phyloP scores from a whole-genome alignment of 2,329 filamentous ascomycete species.

The Hypoxylon sp. region DNA sequence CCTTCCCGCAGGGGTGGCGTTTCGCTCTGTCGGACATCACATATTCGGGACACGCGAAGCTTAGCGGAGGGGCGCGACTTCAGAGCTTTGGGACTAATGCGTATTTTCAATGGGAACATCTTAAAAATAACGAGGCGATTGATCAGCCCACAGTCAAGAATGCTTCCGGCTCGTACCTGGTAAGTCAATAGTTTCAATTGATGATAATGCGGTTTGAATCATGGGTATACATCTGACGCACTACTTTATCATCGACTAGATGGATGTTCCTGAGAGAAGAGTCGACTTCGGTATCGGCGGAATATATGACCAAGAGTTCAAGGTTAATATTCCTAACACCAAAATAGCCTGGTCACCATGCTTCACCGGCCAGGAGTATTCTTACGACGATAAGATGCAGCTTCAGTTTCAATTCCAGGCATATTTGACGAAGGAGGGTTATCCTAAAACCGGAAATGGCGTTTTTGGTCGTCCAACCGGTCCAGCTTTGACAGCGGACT shows the following conservation, averaged over 20 bases:
- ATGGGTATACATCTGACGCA: neutral
- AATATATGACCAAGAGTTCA: conserved; percentile 38
- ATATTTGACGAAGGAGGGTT: conserved; percentile 40
- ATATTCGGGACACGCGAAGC: conserved; percentile 39
- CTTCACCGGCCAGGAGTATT: conserved; percentile 41
- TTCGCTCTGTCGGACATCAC: conserved; percentile 37
- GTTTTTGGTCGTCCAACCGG: conserved; percentile 35
- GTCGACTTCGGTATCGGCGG: conserved; percentile 33
- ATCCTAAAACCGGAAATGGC: conserved; percentile 35
- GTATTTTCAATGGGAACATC: conserved; percentile 45
- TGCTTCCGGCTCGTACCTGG: conserved; percentile 40
- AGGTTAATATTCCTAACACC: conserved; percentile 34
- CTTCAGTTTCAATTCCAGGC: conserved; percentile 44
- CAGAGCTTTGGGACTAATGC: conserved; percentile 37
- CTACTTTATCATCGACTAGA: conserved; percentile 15
- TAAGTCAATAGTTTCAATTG: neutral
- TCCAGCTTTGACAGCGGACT: conserved; percentile 36
- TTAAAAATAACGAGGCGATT: conserved; percentile 33
- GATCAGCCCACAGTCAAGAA: conserved; percentile 36
- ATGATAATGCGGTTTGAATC: neutral
- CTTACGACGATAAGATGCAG: conserved; percentile 43
- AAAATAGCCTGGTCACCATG: conserved; percentile 39
- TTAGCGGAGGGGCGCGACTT: conserved; percentile 33
- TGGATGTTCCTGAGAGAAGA: conserved; percentile 31
- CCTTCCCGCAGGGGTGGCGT: conserved; percentile 40